Base-by-base conservation (phyloP, 75 land plant species). In the Cupressus sempervirens region DNA sequence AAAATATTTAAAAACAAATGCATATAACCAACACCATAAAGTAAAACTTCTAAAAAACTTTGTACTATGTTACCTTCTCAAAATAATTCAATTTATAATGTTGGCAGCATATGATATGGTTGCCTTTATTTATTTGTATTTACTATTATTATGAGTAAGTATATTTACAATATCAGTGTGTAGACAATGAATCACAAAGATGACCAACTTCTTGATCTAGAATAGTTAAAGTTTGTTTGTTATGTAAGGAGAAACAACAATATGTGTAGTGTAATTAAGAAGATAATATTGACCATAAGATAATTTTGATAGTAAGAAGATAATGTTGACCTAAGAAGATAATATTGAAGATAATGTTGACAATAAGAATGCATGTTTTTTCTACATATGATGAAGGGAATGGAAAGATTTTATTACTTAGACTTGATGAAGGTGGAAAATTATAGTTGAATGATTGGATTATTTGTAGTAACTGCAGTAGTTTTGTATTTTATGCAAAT, bases 321-420 rank as follows among this genome's bases (percentile, higher is more conserved):
- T n/a, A n/a, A n/a, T n/a, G n/a, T n/a, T n/a, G n/a, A n/a, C n/a
- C n/a, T n/a, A n/a, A n/a, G n/a, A n/a, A n/a, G n/a, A n/a, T n/a
- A n/a, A n/a, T n/a, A n/a, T n/a, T n/a, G n/a, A n/a, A n/a, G n/a
- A n/a, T n/a, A n/a, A n/a, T n/a, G n/a, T n/a, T n/a, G n/a, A n/a
- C n/a, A n/a, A n/a, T n/a, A n/a, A n/a, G 94, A 97, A 95, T 98
- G 96, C 85, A 82, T 62, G 92, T 88, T 72, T 87, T 89, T 82
- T 38, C 65, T 54, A 86, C 88, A 34, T 9, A 40, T 81, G 85
- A 87, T n/a, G 56, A 82, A 88, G 92, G 83, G 3, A 67, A 34
- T 5, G 46, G 76, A 29, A 85, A 84, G 72, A 83, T 88, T 20
- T 84, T 93, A 87, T 30, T 94, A 80, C 68, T 93, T 86, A 98